These are phyloP conservation scores for Mucor sp. DNA, from an alignment of 371 early-diverging fungal species.

Conservation along the genomic window DNA sequence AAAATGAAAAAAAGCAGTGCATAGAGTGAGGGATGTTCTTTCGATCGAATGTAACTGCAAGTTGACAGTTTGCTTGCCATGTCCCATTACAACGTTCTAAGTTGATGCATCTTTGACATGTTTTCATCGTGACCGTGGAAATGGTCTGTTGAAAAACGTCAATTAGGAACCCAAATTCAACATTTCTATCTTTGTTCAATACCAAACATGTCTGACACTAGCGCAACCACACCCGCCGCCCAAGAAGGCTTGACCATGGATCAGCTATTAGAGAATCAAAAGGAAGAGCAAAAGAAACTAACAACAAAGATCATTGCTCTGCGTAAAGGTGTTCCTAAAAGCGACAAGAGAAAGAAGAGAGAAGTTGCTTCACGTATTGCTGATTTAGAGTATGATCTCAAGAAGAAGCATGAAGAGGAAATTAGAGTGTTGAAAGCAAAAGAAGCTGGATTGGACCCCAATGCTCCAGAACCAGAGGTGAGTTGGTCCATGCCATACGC, in stretches of 20 bases:
- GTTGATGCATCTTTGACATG: background rate
- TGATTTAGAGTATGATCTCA: constrained; percentile 67
- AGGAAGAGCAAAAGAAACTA: constrained; percentile 77
- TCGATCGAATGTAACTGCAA: background rate
- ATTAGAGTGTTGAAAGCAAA: constrained; percentile 38
- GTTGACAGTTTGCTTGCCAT: background rate
- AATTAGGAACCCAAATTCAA: background rate
- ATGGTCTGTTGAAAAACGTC: background rate
- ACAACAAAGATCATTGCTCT: constrained; percentile 68
- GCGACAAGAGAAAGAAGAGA: constrained; percentile 87
- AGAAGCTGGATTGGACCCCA: constrained; percentile 18
- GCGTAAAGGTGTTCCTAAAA: constrained; percentile 76
- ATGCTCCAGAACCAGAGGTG: constrained; percentile 24
- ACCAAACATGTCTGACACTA: constrained; percentile 4
- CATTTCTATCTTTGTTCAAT: background rate
- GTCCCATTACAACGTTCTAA: background rate
- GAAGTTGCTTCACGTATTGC: constrained; percentile 74
- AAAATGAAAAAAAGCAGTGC: background rate
- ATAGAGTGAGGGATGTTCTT: background rate
- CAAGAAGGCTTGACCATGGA: constrained; percentile 40
- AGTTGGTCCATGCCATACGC: background rate
- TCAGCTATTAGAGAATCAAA: constrained; percentile 71
- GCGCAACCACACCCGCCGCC: background rate
- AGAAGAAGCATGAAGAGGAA: constrained; percentile 71
- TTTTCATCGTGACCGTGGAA: background rate